Conservation (phyloP, 768 basidiomycete genomes). For the Lactarius vividus region DNA sequence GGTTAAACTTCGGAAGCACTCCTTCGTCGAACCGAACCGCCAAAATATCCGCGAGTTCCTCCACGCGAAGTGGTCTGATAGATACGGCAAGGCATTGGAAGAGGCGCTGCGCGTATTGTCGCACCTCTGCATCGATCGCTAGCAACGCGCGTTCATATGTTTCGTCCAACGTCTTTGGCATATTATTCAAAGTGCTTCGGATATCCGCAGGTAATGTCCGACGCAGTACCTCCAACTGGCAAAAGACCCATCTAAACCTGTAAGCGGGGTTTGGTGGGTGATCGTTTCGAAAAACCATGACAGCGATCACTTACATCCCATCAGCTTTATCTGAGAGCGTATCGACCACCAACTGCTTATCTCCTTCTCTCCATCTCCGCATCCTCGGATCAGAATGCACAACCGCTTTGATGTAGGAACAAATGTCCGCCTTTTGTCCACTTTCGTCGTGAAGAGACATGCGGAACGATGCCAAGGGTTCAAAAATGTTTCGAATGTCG, state of each 20-base stretch:
- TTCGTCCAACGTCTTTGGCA: constrained; percentile 6
- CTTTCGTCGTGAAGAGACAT: neutral
- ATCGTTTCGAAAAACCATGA: no score
- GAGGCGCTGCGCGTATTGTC: constrained; percentile 2
- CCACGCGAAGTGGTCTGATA: neutral
- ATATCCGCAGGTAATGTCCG: neutral
- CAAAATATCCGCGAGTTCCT: constrained; percentile 11
- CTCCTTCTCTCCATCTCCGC: neutral
- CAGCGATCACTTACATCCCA: neutral
- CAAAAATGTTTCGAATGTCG: neutral
- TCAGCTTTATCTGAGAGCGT: neutral
- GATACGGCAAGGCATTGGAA: constrained; percentile 11
- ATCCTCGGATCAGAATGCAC: neutral
- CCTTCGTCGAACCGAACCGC: neutral
- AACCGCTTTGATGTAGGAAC: neutral
- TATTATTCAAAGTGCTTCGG: neutral
- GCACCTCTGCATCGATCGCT: neutral
- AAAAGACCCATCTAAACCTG: constrained; percentile 15
- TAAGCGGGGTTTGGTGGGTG: no score
- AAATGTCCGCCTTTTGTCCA: constrained; percentile 1
- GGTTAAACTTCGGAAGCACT: neutral
- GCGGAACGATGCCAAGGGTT: neutral
- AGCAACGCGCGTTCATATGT: constrained; percentile 1
- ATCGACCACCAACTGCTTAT: neutral
- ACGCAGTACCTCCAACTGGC: constrained; percentile 1